Evolutionary conservation across 306 rosid species (phyloP), one percentile per base, ranked within the genome.

Genomic region (Arachis hypogaea): DNA sequence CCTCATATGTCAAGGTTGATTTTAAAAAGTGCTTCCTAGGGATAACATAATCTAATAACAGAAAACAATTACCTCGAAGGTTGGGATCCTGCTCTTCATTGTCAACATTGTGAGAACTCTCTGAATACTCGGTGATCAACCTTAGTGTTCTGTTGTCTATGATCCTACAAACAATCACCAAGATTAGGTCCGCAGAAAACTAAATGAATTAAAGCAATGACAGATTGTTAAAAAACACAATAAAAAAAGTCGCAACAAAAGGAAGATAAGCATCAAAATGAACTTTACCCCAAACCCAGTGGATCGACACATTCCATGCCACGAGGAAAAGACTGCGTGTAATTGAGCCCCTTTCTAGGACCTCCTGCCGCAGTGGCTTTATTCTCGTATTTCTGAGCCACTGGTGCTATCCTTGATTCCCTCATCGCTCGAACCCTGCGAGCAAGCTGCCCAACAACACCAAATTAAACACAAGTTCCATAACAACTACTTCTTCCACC

Each of bases 251-350:
- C 38, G 38, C 38, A 33, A 77, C 50, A 33, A 61, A 44, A 57
- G 46, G 68, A 72, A 80, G 78, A 68, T 67, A 38, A 66, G 59
- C 66, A 78, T 66, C 14, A 69, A 47, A 82, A 46, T 66, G 36
- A 61, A 82, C 51, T 61, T 84, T 79, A 94, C 98, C 98, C 96
- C 85, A 94, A 86, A 3, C 93, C 97, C 38, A 94, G 86, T 47
- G 99, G 99, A 83, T 94, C 99, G 78, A 94, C 71, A 63, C 97
- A 94, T 77, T 94, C 99, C 97, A 88, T 85, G 81, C 98, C 98
- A 75, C 97, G 97, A 57, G 97, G 96, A 68, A 94, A 85, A 28
- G 98, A 94, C 74, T 86, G 97, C 63, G 91, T 75, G 81, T 56
- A 83, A 66, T 16, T 84, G 45, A 94, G 93, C 73, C 95, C 97